A percentile compares a stretch with the other conserved stretches of the same genome.
Conservation (phyloP, 139 green algal species). For the Coccomyxa sp. region DNA sequence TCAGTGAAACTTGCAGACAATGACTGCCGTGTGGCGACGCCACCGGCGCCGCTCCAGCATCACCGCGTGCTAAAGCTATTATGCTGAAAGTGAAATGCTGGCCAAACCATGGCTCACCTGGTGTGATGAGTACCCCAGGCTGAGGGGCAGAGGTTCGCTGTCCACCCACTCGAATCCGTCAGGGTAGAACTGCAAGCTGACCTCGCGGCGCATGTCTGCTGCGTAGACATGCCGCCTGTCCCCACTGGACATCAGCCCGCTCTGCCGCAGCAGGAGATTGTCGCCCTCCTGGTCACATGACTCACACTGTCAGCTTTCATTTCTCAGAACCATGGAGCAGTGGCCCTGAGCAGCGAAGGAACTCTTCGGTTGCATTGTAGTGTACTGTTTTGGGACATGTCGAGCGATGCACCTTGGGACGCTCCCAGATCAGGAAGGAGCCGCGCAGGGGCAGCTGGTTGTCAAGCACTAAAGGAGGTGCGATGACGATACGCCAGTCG, state of each 20-base stretch:
- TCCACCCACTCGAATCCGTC: slow-evolving; percentile 72
- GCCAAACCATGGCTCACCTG: neutral
- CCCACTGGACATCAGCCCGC: slow-evolving; percentile 37
- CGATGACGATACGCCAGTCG: slow-evolving; percentile 71
- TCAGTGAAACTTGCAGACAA: too few relatives aligned
- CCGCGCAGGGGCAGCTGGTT: slow-evolving; percentile 73
- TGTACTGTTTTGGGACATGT: neutral
- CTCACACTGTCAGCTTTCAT: neutral
- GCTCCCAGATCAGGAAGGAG: slow-evolving; percentile 62
- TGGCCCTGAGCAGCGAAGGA: neutral
- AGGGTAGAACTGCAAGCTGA: slow-evolving; percentile 60
- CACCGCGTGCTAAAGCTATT: too few relatives aligned
- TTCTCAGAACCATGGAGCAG: neutral
- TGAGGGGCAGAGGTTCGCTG: slow-evolving; percentile 43
- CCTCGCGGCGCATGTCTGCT: slow-evolving; percentile 50
- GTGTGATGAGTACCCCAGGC: slow-evolving; percentile 19
- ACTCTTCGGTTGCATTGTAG: neutral
- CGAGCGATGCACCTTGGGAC: neutral
- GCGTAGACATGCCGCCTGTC: slow-evolving; percentile 36
- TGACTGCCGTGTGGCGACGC: too few relatives aligned
- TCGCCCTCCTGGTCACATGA: slow-evolving; percentile 5
- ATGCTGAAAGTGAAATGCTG: too few relatives aligned
- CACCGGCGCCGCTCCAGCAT: too few relatives aligned
- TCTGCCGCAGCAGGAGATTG: slow-evolving; percentile 40
- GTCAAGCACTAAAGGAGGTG: slow-evolving; percentile 63